phyloP scores from a whole-genome alignment of 305 asterid species.

The Ilex paraguariensis region DNA sequence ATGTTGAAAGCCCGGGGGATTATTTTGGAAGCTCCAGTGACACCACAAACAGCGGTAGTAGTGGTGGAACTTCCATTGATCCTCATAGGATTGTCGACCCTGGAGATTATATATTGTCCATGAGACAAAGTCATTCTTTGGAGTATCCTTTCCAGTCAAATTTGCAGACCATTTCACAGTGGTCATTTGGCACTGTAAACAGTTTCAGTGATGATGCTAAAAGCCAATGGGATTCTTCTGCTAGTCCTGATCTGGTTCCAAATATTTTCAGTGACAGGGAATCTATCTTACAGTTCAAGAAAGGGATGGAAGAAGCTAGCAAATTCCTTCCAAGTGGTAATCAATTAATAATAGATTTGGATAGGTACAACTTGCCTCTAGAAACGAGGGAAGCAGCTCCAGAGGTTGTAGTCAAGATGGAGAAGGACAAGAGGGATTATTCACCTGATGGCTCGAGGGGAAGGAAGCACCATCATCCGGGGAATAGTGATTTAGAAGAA shows the following conservation, averaged over 20 bases:
- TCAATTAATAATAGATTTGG: slow-evolving; percentile 67
- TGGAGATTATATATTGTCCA: slow-evolving; percentile 33
- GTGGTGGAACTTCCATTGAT: slow-evolving; percentile 40
- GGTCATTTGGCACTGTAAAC: slow-evolving; percentile 20
- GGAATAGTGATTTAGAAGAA: slow-evolving; percentile 47
- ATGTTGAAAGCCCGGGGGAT: slow-evolving; percentile 53
- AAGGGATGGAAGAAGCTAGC: slow-evolving; percentile 93
- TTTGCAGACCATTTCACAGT: slow-evolving; percentile 23
- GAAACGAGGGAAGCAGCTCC: slow-evolving; percentile 44
- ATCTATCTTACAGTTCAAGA: slow-evolving; percentile 73
- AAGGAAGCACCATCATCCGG: slow-evolving; percentile 71
- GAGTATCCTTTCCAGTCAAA: slow-evolving; percentile 31
- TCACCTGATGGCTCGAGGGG: slow-evolving; percentile 40
- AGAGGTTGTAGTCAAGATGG: slow-evolving; percentile 38
- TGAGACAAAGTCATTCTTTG: slow-evolving; percentile 28
- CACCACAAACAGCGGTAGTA: slow-evolving; percentile 40
- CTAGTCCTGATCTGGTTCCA: slow-evolving; percentile 27
- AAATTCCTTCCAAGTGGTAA: slow-evolving; percentile 68
- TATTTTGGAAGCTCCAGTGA: slow-evolving; percentile 46
- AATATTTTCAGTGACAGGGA: slow-evolving; percentile 58
- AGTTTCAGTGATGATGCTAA: slow-evolving; percentile 21
- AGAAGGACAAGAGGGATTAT: slow-evolving; percentile 42
- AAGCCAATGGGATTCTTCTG: slow-evolving; percentile 28
- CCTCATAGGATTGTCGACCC: slow-evolving; percentile 57
- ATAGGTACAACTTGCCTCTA: slow-evolving; percentile 61